phyloP scores from a whole-genome alignment of 2,329 filamentous ascomycete genomes.

The Aspergillus puulaauensis region DNA sequence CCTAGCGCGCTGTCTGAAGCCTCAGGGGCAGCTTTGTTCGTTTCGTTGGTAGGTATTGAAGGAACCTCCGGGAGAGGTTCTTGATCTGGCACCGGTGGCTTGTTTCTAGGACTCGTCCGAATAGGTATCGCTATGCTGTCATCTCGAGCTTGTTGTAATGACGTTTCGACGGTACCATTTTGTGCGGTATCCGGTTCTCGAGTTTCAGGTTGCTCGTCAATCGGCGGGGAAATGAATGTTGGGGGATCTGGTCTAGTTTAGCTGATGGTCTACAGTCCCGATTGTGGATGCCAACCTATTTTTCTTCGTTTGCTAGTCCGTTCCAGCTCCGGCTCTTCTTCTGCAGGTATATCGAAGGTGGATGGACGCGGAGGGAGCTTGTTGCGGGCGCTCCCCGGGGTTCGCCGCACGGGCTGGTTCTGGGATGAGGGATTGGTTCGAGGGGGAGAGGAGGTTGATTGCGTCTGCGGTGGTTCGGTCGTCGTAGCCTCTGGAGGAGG shows the following conservation, averaged over 20 bases:
- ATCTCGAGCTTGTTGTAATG: not conserved
- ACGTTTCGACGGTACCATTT: not conserved
- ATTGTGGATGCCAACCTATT: conserved; percentile 26
- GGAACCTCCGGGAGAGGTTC: not conserved
- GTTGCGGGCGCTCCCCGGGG: conserved; percentile 35
- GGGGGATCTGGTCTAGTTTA: conserved; percentile 2
- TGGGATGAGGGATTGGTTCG: conserved; percentile 16
- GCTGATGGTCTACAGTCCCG: not conserved
- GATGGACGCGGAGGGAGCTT: conserved; percentile 31
- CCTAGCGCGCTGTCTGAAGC: not conserved
- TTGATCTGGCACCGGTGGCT: not conserved
- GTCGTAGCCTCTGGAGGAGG: conserved; percentile 16
- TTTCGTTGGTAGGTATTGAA: not conserved
- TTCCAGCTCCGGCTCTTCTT: conserved; percentile 27
- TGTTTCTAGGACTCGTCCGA: not conserved
- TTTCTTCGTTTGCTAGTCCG: conserved; percentile 35
- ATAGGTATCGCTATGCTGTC: conserved; percentile 2
- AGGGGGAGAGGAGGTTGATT: conserved; percentile 12
- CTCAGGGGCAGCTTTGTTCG: not conserved
- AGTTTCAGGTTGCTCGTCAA: not conserved
- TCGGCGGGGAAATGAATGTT: not conserved
- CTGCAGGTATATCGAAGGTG: conserved; percentile 36
- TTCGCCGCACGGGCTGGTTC: conserved; percentile 15
- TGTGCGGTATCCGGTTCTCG: not conserved
- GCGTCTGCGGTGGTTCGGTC: conserved; percentile 7